Percentiles rank a stretch among this genome's conserved stretches.
These are phyloP conservation scores for Hypoxylon subgilvum DNA, from an alignment of 495 filamentous ascomycete species.

Conservation along the genomic window DNA sequence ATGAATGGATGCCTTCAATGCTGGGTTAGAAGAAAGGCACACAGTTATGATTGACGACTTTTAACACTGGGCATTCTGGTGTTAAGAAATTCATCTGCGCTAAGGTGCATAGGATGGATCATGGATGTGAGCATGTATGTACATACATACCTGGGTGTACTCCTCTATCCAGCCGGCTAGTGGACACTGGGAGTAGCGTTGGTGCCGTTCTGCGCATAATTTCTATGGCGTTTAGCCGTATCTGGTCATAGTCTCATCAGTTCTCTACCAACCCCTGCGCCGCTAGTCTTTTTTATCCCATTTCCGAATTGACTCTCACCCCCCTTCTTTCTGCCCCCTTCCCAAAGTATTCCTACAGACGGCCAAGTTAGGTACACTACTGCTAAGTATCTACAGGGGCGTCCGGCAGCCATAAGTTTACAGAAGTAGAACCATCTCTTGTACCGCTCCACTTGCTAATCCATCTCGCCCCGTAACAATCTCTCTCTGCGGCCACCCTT, in stretches of 20 bases:
- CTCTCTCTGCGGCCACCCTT: constrained; percentile 40
- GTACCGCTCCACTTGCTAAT: constrained; percentile 34
- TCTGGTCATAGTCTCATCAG: constrained; percentile 21
- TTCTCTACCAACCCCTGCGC: constrained; percentile 35
- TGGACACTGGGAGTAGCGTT: constrained; percentile 7
- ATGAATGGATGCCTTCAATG: no score
- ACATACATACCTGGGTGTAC: no score
- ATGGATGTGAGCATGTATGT: no score
- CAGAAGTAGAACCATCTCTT: no score
- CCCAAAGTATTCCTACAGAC: constrained; percentile 19
- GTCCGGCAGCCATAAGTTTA: constrained; percentile 32
- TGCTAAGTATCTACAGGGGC: constrained; percentile 2
- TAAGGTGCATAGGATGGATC: no score
- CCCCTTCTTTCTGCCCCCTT: constrained; percentile 35
- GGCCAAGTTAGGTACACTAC: neutral
- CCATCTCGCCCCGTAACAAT: constrained; percentile 40
- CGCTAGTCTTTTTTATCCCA: constrained; percentile 15
- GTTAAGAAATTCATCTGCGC: no score
- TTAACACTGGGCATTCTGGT: no score
- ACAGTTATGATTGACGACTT: no score
- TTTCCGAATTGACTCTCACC: constrained; percentile 42
- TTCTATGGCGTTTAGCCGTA: constrained; percentile 27
- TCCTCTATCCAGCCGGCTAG: constrained; percentile 19
- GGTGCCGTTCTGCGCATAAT: constrained; percentile 32
- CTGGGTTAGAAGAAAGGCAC: no score